Evolutionary conservation across 208 protist genomes (phyloP).

Genomic region (Wallacemonas sp.): DNA sequence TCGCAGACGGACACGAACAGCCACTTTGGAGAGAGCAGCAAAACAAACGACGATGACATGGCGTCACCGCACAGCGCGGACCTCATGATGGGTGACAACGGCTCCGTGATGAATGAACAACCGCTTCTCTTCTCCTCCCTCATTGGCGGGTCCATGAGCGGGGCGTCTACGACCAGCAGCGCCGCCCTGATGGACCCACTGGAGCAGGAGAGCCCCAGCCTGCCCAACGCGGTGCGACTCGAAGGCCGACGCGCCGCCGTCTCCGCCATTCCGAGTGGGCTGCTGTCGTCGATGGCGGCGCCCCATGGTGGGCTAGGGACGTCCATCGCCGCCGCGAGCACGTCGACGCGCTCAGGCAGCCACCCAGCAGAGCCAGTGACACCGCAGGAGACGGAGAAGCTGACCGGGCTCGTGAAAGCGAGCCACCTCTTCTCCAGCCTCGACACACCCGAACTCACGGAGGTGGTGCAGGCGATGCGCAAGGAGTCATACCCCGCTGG

Average conservation of each 20-base stretch:
- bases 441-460: slow-evolving; percentile 48
- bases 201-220: slow-evolving; percentile 14
- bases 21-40: slow-evolving; percentile 17
- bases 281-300: slow-evolving; percentile 10
- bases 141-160: slow-evolving; percentile 18
- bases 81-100: slow-evolving; percentile 8
- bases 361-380: slow-evolving; percentile 8
- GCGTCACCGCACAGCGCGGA: not conserved
- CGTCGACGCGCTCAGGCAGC: not conserved
- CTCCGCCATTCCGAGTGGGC: slow-evolving; percentile 46
- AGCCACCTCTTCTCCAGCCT: slow-evolving; percentile 78
- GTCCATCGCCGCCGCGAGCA: not conserved
- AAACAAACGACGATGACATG: not conserved
- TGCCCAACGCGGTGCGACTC: slow-evolving; percentile 24
- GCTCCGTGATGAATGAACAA: slow-evolving; percentile 6
- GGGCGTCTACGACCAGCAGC: slow-evolving; percentile 10
- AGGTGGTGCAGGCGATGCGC: slow-evolving; percentile 57
- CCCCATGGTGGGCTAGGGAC: not conserved
- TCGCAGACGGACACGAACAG: slow-evolving; percentile 10
- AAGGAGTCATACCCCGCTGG: slow-evolving; percentile 64
- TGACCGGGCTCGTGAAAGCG: slow-evolving; percentile 43
- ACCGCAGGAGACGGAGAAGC: slow-evolving; percentile 41
- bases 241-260: slow-evolving; percentile 66
- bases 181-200: slow-evolving; percentile 22
- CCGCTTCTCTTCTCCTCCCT: slow-evolving; percentile 15